Evolutionary conservation across 768 basidiomycete genomes (phyloP), one percentile per base, ranked within the genome.

Genomic region (Leccinum olivaceopallidum): DNA sequence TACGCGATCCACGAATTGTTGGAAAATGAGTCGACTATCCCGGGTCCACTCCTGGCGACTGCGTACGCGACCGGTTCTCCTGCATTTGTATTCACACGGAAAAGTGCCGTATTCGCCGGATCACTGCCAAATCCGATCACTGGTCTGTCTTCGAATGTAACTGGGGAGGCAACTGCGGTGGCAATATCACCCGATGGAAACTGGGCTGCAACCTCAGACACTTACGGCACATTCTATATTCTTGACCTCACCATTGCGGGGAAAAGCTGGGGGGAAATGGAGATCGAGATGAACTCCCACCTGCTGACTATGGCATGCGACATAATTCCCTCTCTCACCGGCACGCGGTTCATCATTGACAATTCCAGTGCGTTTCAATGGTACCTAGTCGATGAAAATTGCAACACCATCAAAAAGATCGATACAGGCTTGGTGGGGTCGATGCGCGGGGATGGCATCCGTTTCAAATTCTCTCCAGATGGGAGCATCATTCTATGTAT

Each of bases 111-210:
- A 18, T 56, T 28, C 2, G 13, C 14, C 12, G 64, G 60, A 2
- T 20, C 55, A 13, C 48, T 63, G 12, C 53, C 53, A 0, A 56
- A 36, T 26, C 44, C 47, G 6, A 18, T 13, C 39, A 42, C 37
- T 28, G 22, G 16, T 3, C 37, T 32, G 2, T 32, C 61, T 20
- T 0, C 57, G 13, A 18, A 20, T 30, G 5, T 12, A 2, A 12
- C 53, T 16, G 8, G 1, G n/a, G 12, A 44, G 4, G 30, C 56
- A 2, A 56, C 36, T 26, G 44, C 32, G 2, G 7, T 65, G 34
- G 57, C 67, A 2, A 56, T 73, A n/a, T 72, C 71, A 3, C 34
- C 56, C 0, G 63, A 73, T 56, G 67, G 72, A 2, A 51, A 36
- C 39, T 60, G 61, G 59, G 51, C 66, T 18, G 71, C 61, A 42